Evolutionary conservation across 2,329 filamentous ascomycete genomes (phyloP), one percentile per base, ranked within the genome.

Genomic region (Alternaria gaisen): DNA sequence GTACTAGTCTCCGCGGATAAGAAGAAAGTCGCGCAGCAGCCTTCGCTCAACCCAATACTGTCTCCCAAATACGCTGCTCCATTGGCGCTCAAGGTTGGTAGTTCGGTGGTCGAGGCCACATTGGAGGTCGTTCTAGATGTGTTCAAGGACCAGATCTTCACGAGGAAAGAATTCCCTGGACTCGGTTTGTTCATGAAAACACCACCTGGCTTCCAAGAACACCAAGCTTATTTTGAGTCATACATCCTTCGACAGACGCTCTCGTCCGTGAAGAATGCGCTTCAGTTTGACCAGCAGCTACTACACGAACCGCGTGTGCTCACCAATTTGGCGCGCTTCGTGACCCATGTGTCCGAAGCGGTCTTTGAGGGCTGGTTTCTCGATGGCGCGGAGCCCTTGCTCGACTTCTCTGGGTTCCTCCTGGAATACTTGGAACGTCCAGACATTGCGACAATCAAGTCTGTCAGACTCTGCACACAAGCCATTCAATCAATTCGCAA

Each of bases 351-450:
- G 75, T 88, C 91, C 0, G 95, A 99, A 76, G 92, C 93, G 6
- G 90, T 97, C 12, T 97, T 95, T 67, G 95, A 98, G 79, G 95
- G 95, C 16, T 97, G 94, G 92, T 98, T 98, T 73, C 87, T 97
- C 64, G 90, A 95, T 66, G 94, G 94, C 1, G 92, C 92, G 1
- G 91, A 93, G 69, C 85, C 88, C 4, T 86, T 95, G 68, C 85
- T 98, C 32, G 94, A 98, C 71, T 96, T 97, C 70, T 87, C 90
- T 4, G 95, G 94, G 1, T 89, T 90, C 54, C 80, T 97, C 7
- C 80, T 99, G 7, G 95, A 99, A 75, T 94, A 97, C 71, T 83
- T 99, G 4, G 93, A 97, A 74, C 87, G 91, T 10, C 91, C 94
- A 0, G 92, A 97, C 14, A 84, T 99, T 36, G 87, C 92, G 0